Evolutionary conservation across 2,329 filamentous ascomycete species (phyloP).

Genomic region (Albophoma yamanashiensis): DNA sequence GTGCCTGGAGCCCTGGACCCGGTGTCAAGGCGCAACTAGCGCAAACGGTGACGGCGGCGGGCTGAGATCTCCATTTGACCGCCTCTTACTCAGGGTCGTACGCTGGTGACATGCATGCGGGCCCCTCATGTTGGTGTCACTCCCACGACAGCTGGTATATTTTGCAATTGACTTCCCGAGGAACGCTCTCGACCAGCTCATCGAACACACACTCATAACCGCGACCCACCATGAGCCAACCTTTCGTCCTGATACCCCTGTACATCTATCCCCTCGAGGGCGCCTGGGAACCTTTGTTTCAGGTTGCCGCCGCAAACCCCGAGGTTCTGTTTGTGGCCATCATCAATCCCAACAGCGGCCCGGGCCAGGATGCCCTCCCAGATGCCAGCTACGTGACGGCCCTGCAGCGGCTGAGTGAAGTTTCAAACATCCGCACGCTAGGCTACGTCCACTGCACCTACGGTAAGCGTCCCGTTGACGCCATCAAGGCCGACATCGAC

Average conservation of each 20-base stretch:
- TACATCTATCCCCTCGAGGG: conserved; percentile 20
- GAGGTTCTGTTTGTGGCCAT: conserved; percentile 16
- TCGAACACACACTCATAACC: not conserved
- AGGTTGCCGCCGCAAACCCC: conserved; percentile 11
- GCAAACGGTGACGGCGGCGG: not conserved
- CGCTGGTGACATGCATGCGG: not conserved
- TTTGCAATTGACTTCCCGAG: not conserved
- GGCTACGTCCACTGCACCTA: conserved; percentile 21
- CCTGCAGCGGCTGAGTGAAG: conserved; percentile 9
- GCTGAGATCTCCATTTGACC: not conserved
- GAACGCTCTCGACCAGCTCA: not conserved
- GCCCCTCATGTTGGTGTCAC: not conserved
- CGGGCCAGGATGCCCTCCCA: conserved; percentile 13
- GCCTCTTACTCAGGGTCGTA: not conserved
- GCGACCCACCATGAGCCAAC: not conserved
- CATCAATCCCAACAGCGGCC: conserved; percentile 20
- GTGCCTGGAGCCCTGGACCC: not conserved
- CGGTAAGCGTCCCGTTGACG: conserved; percentile 9
- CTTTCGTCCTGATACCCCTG: conserved; percentile 18
- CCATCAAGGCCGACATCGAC: conserved; percentile 26
- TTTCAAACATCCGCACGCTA: conserved; percentile 15
- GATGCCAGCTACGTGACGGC: conserved; percentile 17
- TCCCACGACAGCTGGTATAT: not conserved
- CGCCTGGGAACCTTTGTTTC: conserved; percentile 18
- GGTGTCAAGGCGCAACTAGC: not conserved